Evolutionary conservation across 2,329 filamentous ascomycete species (phyloP), one percentile per base, ranked within the genome.

Genomic region (Ilyonectria sp.): DNA sequence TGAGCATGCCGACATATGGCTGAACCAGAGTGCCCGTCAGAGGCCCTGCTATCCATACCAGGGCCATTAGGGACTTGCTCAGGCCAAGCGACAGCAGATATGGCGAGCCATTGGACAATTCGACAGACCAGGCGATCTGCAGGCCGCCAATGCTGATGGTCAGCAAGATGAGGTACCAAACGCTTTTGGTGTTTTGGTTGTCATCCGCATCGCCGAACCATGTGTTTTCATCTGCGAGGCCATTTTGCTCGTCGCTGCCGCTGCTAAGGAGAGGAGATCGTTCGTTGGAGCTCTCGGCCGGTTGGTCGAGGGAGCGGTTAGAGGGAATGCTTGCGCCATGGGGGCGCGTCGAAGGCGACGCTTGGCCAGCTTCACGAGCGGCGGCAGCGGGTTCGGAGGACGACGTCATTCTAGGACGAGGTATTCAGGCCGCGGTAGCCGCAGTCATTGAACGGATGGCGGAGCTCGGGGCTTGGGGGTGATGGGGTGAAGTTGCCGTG

Each of bases 91-190:
- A 94, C 46, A 95, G 84, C 46, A 96, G 84, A 77, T 93, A 96
- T 6, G 93, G 93, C 60, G 95, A 97, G 74, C 95, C 95, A 83
- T 97, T 95, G 60, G 94, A 97, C 47, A 97, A 86, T 81, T 98
- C 95, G 47, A 97, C 94, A 1, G 95, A 95, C 95, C 95, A 98
- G 31, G 95, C 94, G 73, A 98, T 93, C 82, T 98, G 95, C 69
- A 98, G 85, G 26, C 94, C 95, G 67, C 94, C 94, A 73, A 97
- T 93, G 77, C 93, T 91, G 69, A 98, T 86, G 7, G 95, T 97
- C 80, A 98, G 84, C 69, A 97, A 84, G 72, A 97, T 89, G 75
- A 98, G 85, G 80, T 97, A 97, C 90, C 92, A 94, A 52, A 91
- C 84, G 80, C 93, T 95, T 86, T 95, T 97, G 26, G 92, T 92